Conservation (phyloP, 1,284 basidiomycete genomes). For the Coniferiporia weirii region DNA sequence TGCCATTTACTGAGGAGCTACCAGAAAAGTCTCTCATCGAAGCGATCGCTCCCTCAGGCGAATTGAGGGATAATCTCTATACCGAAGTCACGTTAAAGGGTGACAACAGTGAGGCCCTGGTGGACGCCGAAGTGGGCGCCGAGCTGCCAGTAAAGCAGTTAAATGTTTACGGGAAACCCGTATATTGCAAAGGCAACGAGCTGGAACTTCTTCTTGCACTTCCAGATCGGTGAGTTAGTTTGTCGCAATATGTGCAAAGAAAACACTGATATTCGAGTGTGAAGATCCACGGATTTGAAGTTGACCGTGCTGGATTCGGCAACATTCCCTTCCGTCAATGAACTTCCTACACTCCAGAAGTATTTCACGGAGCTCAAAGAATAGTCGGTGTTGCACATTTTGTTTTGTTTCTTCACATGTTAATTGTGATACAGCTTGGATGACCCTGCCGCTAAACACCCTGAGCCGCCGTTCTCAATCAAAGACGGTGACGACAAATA, state of each 20-base stretch:
- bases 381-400: constrained; percentile 38
- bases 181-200: constrained; percentile 4
- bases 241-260: background rate
- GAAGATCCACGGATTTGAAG: constrained; percentile 48
- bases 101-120: background rate
- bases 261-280: background rate
- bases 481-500: constrained; percentile 38
- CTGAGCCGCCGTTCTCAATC: constrained; percentile 49
- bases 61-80: too few species aligned
- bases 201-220: constrained; percentile 12
- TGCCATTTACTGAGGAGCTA: too few species aligned
- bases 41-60: too few species aligned
- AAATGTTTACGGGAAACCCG: constrained; percentile 4
- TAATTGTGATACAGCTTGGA: constrained; percentile 2
- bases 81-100: background rate
- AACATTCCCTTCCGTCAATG: constrained; percentile 26
- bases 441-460: constrained; percentile 31
- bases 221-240: constrained; percentile 20
- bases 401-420: background rate
- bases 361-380: constrained; percentile 38
- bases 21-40: too few species aligned
- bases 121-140: constrained; percentile 30
- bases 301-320: constrained; percentile 37
- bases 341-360: constrained; percentile 39
- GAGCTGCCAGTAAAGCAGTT: constrained; percentile 56